These are phyloP conservation scores for Iris macrosiphon DNA, from an alignment of 106 monocot species.

Conservation along the genomic window DNA sequence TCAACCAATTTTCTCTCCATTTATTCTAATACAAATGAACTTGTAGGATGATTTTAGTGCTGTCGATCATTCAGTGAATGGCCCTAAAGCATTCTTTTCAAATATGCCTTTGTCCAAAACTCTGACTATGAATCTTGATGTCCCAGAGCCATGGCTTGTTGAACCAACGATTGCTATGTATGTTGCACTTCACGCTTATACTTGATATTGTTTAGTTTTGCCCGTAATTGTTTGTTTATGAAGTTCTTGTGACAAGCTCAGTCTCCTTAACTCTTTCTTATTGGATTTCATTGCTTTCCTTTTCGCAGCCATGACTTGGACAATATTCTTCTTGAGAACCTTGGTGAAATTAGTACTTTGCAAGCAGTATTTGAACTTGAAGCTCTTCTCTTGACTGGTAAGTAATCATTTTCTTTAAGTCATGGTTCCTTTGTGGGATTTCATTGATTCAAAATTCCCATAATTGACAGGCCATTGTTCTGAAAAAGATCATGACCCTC, in stretches of 20 bases:
- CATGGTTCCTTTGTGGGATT: neutral
- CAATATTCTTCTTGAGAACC: constrained; percentile 92
- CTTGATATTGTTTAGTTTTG: constrained; percentile 1
- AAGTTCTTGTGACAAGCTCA: too few species aligned
- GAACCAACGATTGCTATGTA: constrained; percentile 86
- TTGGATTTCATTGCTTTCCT: too few species aligned
- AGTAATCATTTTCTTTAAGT: neutral
- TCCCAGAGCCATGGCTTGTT: constrained; percentile 98
- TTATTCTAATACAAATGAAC: constrained; percentile 14
- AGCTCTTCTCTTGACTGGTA: constrained; percentile 91
- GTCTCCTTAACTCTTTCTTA: too few species aligned
- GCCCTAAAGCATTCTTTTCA: constrained; percentile 87
- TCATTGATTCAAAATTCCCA: neutral
- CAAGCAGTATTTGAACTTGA: constrained; percentile 98
- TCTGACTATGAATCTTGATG: constrained; percentile 98
- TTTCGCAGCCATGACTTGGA: constrained; percentile 84
- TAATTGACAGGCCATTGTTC: constrained; percentile 73
- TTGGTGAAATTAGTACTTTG: constrained; percentile 72
- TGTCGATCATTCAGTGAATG: constrained; percentile 62
- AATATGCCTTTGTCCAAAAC: constrained; percentile 94
- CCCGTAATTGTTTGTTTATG: too few species aligned
- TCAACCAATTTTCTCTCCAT: neutral
- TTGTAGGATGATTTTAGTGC: constrained; percentile 88
- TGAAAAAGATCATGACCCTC: constrained; percentile 93
- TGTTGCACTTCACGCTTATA: constrained; percentile 13